Conservation (phyloP, 148 eudicot species). For the Diospyros kaki region DNA sequence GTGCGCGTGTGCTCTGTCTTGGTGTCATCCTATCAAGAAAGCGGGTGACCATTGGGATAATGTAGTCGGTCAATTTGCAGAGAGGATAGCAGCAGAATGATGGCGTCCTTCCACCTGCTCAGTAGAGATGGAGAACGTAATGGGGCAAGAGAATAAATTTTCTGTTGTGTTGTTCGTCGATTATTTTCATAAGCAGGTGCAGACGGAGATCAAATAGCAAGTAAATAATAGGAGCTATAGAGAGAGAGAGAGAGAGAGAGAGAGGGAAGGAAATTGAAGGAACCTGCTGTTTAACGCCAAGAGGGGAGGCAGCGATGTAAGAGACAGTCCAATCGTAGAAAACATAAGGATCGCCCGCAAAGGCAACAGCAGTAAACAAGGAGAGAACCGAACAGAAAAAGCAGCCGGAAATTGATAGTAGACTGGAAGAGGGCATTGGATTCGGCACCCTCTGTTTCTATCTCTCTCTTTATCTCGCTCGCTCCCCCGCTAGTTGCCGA, state of each 20-base stretch:
- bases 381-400: slow-evolving; percentile 19
- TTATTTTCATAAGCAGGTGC: too few relatives aligned
- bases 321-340: slow-evolving; percentile 88
- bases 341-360: slow-evolving; percentile 74
- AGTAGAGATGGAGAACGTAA: too few relatives aligned
- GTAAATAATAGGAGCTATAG: not conserved
- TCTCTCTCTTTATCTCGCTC: not conserved
- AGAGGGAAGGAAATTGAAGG: slow-evolving; percentile 13
- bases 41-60: too few relatives aligned
- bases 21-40: too few relatives aligned
- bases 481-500: not conserved
- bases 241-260: too few relatives aligned
- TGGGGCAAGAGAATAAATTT: too few relatives aligned
- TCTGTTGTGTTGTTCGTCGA: too few relatives aligned
- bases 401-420: slow-evolving; percentile 12
- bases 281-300: slow-evolving; percentile 88
- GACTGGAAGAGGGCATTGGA: slow-evolving; percentile 24
- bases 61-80: too few relatives aligned
- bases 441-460: not conserved
- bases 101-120: too few relatives aligned
- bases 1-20: too few relatives aligned
- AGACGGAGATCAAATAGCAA: not conserved
- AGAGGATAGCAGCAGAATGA: too few relatives aligned
- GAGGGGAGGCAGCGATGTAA: slow-evolving; percentile 69
- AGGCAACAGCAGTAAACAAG: slow-evolving; percentile 30